Conservation (phyloP, 2,329 filamentous ascomycete species). For the Penicillium vulpinum region DNA sequence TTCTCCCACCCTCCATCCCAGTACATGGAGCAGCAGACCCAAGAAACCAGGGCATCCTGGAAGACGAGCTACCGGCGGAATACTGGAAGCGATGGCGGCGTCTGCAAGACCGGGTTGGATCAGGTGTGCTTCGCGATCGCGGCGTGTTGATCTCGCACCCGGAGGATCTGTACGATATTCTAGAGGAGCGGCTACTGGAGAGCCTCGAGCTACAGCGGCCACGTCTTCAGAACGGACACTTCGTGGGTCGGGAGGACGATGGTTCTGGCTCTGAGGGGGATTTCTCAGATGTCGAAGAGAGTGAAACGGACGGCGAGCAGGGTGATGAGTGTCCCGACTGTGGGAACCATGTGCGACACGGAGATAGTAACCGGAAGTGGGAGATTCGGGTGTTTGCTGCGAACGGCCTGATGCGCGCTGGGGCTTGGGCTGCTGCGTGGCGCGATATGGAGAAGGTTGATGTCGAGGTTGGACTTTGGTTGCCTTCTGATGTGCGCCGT, state of each 20-base stretch:
- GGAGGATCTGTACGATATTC: slow-evolving; percentile 60
- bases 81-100: slow-evolving; percentile 52
- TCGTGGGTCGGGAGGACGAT: slow-evolving; percentile 43
- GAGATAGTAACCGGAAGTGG: slow-evolving; percentile 54
- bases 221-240: slow-evolving; percentile 61
- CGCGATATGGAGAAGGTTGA: slow-evolving; percentile 98
- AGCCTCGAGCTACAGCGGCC: slow-evolving; percentile 58
- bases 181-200: slow-evolving; percentile 63
- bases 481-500: slow-evolving; percentile 54
- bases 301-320: slow-evolving; percentile 39
- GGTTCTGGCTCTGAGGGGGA: slow-evolving; percentile 25
- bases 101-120: slow-evolving; percentile 54
- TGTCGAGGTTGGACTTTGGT: slow-evolving; percentile 78
- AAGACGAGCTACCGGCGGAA: slow-evolving; percentile 50
- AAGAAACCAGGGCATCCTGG: slow-evolving; percentile 47
- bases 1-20: slow-evolving; percentile 55
- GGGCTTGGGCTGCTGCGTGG: slow-evolving; percentile 93
- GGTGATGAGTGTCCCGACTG: slow-evolving; percentile 54
- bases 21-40: slow-evolving; percentile 41
- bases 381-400: slow-evolving; percentile 86
- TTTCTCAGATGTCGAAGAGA: slow-evolving; percentile 32
- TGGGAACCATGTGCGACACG: slow-evolving; percentile 47
- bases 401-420: slow-evolving; percentile 88
- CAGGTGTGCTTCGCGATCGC: slow-evolving; percentile 57
- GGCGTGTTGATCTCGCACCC: slow-evolving; percentile 65